These are phyloP conservation scores for Kokia cookei DNA, from an alignment of 441 rosid species.

Conservation along the genomic window DNA sequence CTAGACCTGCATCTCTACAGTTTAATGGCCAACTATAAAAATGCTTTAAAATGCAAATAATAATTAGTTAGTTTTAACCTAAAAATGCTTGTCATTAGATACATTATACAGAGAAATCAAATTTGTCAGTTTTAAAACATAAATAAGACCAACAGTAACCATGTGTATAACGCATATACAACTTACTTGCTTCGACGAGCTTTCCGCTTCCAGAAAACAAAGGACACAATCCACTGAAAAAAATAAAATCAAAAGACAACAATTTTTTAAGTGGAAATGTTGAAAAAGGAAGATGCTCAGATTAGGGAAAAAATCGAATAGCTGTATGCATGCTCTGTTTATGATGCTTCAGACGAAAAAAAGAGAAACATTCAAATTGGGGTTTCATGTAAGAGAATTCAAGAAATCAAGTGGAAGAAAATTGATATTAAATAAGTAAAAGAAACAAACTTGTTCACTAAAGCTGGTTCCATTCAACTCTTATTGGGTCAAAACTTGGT, in stretches of 20 bases:
- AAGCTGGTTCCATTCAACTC: not conserved
- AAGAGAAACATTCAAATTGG: not conserved
- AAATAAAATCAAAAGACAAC: not conserved
- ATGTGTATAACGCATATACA: not conserved
- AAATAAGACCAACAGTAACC: not conserved
- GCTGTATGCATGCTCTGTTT: not conserved
- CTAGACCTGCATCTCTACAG: not conserved
- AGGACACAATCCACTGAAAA: conserved; percentile 69
- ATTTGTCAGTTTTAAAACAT: not conserved
- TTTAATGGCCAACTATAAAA: not conserved
- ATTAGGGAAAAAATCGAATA: not conserved
- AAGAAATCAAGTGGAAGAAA: not conserved
- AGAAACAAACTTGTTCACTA: not conserved
- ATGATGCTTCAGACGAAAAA: not conserved
- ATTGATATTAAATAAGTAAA: not conserved
- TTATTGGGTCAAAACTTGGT: not conserved
- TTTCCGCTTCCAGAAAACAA: conserved; percentile 74
- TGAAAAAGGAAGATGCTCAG: not conserved
- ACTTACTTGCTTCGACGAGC: conserved; percentile 87
- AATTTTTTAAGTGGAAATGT: not conserved
- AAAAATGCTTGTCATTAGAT: not conserved
- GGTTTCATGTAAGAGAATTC: not conserved
- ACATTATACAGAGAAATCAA: not conserved
- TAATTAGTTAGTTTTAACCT: not conserved
- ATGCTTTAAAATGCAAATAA: not conserved